A percentile compares a stretch with the other conserved stretches of the same genome.
Conservation (phyloP, 1,139 yeast species). For the Torulaspora pretoriensis region DNA sequence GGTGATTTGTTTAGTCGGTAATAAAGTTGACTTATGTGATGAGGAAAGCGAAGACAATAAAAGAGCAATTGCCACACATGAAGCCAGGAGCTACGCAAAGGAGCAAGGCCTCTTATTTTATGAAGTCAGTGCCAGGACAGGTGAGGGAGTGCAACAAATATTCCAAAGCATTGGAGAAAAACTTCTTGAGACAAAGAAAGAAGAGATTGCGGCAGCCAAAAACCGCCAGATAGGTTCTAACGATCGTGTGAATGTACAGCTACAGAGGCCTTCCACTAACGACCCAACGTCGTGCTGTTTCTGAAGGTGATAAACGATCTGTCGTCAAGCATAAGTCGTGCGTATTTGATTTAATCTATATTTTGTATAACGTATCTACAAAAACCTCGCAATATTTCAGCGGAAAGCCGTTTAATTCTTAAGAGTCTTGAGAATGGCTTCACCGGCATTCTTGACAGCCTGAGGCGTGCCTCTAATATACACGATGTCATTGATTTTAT, state of each 20-base stretch:
- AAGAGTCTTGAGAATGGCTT: conserved; percentile 33
- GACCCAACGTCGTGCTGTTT: conserved; percentile 42
- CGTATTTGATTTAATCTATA: background rate
- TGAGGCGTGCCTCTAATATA: conserved; percentile 43
- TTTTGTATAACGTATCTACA: background rate
- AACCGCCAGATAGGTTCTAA: conserved; percentile 24
- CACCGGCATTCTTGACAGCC: conserved; percentile 43
- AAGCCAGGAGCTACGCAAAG: conserved; percentile 55
- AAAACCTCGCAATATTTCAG: background rate
- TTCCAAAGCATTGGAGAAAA: conserved; percentile 79
- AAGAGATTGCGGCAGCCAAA: conserved; percentile 24
- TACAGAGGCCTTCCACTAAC: conserved; percentile 46
- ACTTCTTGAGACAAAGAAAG: conserved; percentile 39
- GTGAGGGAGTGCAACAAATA: conserved; percentile 73
- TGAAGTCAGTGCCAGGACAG: conserved; percentile 94
- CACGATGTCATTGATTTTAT: conserved; percentile 47
- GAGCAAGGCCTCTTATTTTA: conserved; percentile 79
- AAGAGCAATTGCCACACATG: conserved; percentile 52
- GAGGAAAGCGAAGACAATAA: conserved; percentile 37
- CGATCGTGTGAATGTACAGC: conserved; percentile 37
- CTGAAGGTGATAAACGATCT: conserved; percentile 8
- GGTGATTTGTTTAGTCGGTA: conserved; percentile 81
- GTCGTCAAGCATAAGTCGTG: background rate
- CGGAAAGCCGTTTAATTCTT: conserved; percentile 14
- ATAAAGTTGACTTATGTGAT: conserved; percentile 62